Percentiles rank a stretch among this genome's conserved stretches.
These are phyloP conservation scores for Theobroma grandiflorum DNA, from an alignment of 441 rosid genomes.

Conservation along the genomic window DNA sequence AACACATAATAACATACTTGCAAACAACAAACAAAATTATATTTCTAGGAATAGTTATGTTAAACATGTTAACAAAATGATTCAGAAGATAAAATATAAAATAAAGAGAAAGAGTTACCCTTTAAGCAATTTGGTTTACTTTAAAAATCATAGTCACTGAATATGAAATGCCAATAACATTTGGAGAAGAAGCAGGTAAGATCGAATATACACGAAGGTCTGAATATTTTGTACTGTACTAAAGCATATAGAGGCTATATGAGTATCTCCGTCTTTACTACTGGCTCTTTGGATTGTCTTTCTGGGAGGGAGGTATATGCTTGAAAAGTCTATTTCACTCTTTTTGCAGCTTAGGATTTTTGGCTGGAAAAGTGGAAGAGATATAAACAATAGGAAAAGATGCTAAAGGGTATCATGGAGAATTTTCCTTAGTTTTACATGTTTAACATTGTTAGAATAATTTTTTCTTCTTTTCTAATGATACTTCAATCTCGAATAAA, in stretches of 20 bases:
- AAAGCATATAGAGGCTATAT: background rate
- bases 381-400: background rate
- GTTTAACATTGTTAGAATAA: too few species aligned
- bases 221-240: background rate
- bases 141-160: background rate
- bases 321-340: background rate
- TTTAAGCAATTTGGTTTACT: background rate
- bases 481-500: too few species aligned
- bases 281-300: background rate
- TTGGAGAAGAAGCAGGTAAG: background rate
- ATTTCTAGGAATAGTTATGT: background rate
- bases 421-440: too few species aligned
- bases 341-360: background rate
- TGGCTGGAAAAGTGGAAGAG: background rate
- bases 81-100: background rate
- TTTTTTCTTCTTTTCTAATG: too few species aligned
- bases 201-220: background rate
- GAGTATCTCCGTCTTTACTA: background rate
- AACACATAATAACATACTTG: background rate
- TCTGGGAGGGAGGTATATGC: background rate
- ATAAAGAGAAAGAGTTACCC: background rate
- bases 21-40: background rate
- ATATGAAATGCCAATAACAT: background rate
- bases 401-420: background rate
- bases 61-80: background rate